phyloP scores from a whole-genome alignment of 2,329 filamentous ascomycete genomes.

The Zasmidium cellare region DNA sequence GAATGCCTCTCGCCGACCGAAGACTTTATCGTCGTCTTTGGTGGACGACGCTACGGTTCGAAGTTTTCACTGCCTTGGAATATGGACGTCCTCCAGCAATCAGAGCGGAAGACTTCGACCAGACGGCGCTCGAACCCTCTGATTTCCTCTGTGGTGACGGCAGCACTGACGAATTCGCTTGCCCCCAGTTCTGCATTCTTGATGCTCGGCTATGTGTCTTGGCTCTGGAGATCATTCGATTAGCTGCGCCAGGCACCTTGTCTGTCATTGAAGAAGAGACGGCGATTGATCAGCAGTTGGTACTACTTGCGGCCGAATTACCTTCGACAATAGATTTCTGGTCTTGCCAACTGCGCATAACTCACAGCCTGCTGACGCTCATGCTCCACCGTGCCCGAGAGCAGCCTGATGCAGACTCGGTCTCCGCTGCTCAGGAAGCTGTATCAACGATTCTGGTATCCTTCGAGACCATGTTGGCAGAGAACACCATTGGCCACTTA shows the following conservation, averaged over 20 bases:
- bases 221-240: background rate
- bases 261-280: background rate
- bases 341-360: conserved; percentile 13
- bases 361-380: conserved; percentile 10
- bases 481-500: conserved; percentile 2
- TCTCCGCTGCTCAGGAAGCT: conserved; percentile 1
- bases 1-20: conserved; percentile 11
- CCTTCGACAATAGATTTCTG: conserved; percentile 10
- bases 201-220: conserved; percentile 9
- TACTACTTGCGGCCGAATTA: conserved; percentile 1
- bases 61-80: conserved; percentile 8
- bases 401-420: background rate
- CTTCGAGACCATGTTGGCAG: conserved; percentile 10
- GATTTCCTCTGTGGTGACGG: conserved; percentile 7
- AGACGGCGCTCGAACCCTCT: conserved; percentile 2
- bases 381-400: conserved; percentile 2
- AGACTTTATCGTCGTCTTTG: conserved; percentile 10
- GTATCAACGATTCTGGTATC: conserved; percentile 11
- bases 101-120: conserved; percentile 13
- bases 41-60: conserved; percentile 7
- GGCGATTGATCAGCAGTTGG: conserved; percentile 3
- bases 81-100: conserved; percentile 12
- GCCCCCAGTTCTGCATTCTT: conserved; percentile 5
- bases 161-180: background rate
- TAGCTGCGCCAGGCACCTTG: conserved; percentile 4